Base-by-base conservation (phyloP, 306 rosid genomes). In the Ziziphus jujuba region DNA sequence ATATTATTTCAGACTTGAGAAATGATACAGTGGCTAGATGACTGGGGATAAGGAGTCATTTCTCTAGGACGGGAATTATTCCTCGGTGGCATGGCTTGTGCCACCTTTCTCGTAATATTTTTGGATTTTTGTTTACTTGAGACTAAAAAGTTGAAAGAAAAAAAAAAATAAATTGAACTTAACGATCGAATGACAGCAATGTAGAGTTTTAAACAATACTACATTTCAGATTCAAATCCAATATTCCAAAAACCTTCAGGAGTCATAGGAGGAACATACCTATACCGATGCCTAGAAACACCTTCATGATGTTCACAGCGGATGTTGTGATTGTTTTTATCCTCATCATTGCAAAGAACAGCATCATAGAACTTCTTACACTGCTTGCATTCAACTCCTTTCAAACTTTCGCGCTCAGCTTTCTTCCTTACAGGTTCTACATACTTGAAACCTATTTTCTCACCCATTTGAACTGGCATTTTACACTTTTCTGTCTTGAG, bases 191-290 rank as follows among this genome's bases (percentile, higher is more conserved):
- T 40, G 45, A 1, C 45, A 40, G 15, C 45, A 40, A 40, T 40
- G 45, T 40, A 40, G 2, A 16, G 71, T 72, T 50, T 63, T 36
- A 31, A 53, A 45, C 45, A 72, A 51, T 34, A 47, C 73, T 68
- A 86, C 72, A 83, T 78, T 83, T 93, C 99, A 63, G 99, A 93
- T 69, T 93, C 97, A 81, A 93, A 93, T 61, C 96, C 99, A 77
- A 93, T 90, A 65, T 93, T 93, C 96, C 99, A 93, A 83, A 88
- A 93, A 73, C 99, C 99, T 83, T 93, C 99, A 0, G 99, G 99
- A 64, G 99, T 93, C 87, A 88, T 31, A 62, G 95, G 96, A 44
- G 99, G 97, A 80, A 67, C 89, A 82, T 90, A 88, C 89, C 80
- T 84, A 70, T 93, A 90, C 50, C 96, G 88, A 79, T 90, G 96